Base-by-base conservation (phyloP, 495 filamentous ascomycete species). In the Neurospora intermedia region DNA sequence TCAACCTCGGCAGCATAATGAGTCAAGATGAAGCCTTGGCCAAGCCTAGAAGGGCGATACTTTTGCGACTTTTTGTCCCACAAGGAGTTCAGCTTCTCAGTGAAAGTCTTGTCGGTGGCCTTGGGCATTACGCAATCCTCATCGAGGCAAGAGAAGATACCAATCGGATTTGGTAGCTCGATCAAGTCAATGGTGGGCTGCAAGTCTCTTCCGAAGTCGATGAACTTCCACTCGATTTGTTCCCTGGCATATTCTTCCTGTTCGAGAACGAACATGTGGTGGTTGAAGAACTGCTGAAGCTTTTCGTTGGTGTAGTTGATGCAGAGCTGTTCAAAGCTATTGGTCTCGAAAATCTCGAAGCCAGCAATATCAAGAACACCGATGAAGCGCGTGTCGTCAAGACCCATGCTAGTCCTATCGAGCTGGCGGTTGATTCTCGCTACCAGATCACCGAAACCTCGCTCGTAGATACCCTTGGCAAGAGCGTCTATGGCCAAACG, bases 241-340 rank as follows among this genome's bases (percentile, higher is more conserved):
- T 99, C 96, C 69, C 94, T 84, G 18, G 96, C 94, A 81, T 99
- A 99, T 81, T 99, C 96, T 79, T 99, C 96, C 79, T 99, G 96
- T 79, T 99, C 96, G 27, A 99, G 83, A 27, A 99, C 96, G 80
- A 99, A 99, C 96, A 99, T 99, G 84, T 99, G 96, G 76, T 99
- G 96, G 74, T 99, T 99, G 87, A 99, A 99, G 80, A 98, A 99
- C 76, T 99, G 96, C 80, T 99, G 96, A 7, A 99, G 89, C 81
- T 98, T 99, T 80, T 99, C 96, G 81, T 99, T 99, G 73, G 96
- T 98, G 83, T 98, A 99, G 79, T 99, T 99, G 85, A 99, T 99
- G 83, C 96, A 98, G 6, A 99, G 88, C 80, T 99, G 96, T 81
- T 99, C 96, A 76, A 99, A 99, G 84, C 94, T 97, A 81, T 99